These are phyloP conservation scores for Viola pubescens DNA, from an alignment of 441 rosid species.

Conservation along the genomic window DNA sequence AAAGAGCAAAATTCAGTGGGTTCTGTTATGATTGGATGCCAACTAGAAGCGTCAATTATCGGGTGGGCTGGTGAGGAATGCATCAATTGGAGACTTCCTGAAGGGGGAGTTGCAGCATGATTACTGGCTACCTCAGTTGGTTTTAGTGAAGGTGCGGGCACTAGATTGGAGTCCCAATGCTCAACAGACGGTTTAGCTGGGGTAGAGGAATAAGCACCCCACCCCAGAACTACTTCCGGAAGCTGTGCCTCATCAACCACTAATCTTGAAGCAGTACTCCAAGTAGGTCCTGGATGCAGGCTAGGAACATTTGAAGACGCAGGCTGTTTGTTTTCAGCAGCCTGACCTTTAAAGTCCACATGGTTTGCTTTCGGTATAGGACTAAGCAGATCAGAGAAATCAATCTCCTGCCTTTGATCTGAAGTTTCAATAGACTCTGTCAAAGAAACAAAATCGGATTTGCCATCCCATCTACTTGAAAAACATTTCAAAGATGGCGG, in stretches of 20 bases:
- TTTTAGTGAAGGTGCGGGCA: slow-evolving; percentile 46
- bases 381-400: slow-evolving; percentile 43
- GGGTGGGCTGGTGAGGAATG: slow-evolving; percentile 37
- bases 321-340: slow-evolving; percentile 42
- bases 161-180: slow-evolving; percentile 45
- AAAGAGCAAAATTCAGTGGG: slow-evolving; percentile 54
- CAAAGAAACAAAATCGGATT: slow-evolving; percentile 33
- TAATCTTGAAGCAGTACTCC: slow-evolving; percentile 68
- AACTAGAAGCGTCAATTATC: slow-evolving; percentile 36
- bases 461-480: slow-evolving; percentile 44
- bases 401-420: slow-evolving; percentile 39
- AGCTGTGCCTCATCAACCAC: slow-evolving; percentile 47
- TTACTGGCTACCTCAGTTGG: slow-evolving; percentile 30
- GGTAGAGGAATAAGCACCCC: slow-evolving; percentile 40
- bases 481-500: slow-evolving; percentile 38
- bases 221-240: slow-evolving; percentile 48
- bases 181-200: slow-evolving; percentile 35
- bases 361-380: slow-evolving; percentile 36
- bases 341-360: slow-evolving; percentile 36
- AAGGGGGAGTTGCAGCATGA: slow-evolving; percentile 52
- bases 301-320: slow-evolving; percentile 37
- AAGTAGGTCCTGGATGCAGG: slow-evolving; percentile 59
- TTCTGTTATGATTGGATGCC: slow-evolving; percentile 62
- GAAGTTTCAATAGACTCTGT: slow-evolving; percentile 31
- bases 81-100: slow-evolving; percentile 45